These are phyloP conservation scores for Cymodocea nodosa DNA, from an alignment of 116 monocot species.

Conservation along the genomic window DNA sequence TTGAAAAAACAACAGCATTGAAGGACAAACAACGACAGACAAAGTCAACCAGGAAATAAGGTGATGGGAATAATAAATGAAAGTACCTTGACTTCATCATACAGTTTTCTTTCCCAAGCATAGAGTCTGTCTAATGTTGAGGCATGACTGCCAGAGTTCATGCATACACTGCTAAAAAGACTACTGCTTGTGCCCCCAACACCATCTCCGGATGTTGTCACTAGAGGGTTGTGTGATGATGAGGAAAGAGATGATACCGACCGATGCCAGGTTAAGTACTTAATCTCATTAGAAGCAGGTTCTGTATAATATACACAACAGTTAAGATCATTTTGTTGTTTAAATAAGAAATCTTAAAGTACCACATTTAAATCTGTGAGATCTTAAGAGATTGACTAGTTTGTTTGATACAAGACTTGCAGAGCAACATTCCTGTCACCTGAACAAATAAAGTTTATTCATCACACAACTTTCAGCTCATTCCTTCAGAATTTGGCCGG, in stretches of 20 bases:
- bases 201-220: constrained; percentile 32
- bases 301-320: constrained; percentile 22
- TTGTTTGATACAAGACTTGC: no score
- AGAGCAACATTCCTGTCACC: neutral
- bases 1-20: neutral
- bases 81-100: constrained; percentile 92
- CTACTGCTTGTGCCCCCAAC: constrained; percentile 21
- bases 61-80: neutral
- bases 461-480: neutral
- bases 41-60: neutral
- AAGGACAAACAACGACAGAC: neutral
- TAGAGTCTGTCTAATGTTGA: constrained; percentile 84
- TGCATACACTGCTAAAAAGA: constrained; percentile 45
- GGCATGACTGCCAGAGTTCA: constrained; percentile 98
- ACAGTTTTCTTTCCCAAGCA: constrained; percentile 99
- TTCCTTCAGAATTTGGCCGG: no score
- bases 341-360: constrained; percentile 3
- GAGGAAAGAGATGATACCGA: constrained; percentile 77
- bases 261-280: constrained; percentile 69
- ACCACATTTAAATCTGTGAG: neutral
- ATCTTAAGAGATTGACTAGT: no score
- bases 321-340: neutral
- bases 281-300: constrained; percentile 41
- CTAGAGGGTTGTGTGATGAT: constrained; percentile 51
- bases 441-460: neutral